Evolutionary conservation across 1,139 yeast genomes (phyloP), one percentile per base, ranked within the genome.

Genomic region (Scheffersomyces lignicola): DNA sequence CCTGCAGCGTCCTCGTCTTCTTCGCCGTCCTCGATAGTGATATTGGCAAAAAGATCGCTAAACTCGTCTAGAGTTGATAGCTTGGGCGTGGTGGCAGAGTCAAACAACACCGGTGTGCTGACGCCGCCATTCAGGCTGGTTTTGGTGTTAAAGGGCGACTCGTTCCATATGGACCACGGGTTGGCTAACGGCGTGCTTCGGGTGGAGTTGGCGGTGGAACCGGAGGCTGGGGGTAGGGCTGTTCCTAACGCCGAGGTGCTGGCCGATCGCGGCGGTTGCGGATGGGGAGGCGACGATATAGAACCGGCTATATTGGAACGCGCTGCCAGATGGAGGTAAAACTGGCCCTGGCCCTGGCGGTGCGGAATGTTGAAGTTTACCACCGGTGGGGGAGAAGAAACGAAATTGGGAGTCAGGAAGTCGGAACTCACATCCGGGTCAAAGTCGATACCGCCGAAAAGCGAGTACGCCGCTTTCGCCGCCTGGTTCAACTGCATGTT

Each of bases 111-210:
- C 4, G 29, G 9, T 23, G 10, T 23, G 6, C 5, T 6, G 11
- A 5, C 10, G 13, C 13, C 13, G 16, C 28, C 16, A 14, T 23
- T 5, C 5, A 11, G 7, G 15, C 5, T 5, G 15, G 4, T 25
- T 25, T 25, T 9, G n/a, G 12, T 10, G 8, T 10, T 8, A 12
- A 11, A 11, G 5, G 29, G 6, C 7, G 14, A 5, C 11, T 26
- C 29, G 11, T 26, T 26, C 29, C 29, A 26, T 4, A 26, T 26
- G 6, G 29, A 26, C 29, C 29, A 26, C 28, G 13, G 15, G 18
- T 26, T 26, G 4, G 20, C 3, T 4, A 16, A 6, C 6, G 6
- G 6, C 8, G 28, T 7, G n/a, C n/a, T 26, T 10, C 9, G 9
- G 5, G 7, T 14, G 7, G 20, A n/a, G 20, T 18, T 13, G 5